Evolutionary conservation across 345 rosid species (phyloP).

Genomic region (Excoecaria agallocha): DNA sequence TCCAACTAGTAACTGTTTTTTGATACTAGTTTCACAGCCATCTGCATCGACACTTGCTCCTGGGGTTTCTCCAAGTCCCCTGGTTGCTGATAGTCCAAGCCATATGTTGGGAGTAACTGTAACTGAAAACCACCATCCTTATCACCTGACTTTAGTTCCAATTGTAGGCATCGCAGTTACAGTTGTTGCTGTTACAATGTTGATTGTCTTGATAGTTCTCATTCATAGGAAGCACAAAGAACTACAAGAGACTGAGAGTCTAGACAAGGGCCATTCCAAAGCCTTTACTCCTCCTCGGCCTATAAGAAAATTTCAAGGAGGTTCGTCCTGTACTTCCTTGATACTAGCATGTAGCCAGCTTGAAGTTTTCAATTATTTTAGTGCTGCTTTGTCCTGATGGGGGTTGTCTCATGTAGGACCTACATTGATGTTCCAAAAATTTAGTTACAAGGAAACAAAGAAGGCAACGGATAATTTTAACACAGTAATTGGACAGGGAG

Average conservation of each 20-base stretch:
- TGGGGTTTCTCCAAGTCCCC: constrained; percentile 54
- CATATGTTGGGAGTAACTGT: constrained; percentile 40
- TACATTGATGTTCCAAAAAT: constrained; percentile 60
- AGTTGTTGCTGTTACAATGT: constrained; percentile 51
- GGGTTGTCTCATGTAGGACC: constrained; percentile 46
- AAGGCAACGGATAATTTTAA: constrained; percentile 76
- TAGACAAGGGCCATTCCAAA: constrained; percentile 46
- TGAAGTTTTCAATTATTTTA: not conserved
- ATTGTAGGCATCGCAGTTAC: constrained; percentile 69
- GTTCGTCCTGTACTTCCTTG: constrained; percentile 30
- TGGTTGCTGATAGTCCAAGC: constrained; percentile 66
- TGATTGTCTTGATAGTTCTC: constrained; percentile 61
- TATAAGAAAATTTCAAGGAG: constrained; percentile 62
- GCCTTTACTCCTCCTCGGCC: constrained; percentile 48
- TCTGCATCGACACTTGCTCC: constrained; percentile 49
- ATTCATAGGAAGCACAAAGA: constrained; percentile 65
- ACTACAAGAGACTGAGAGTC: constrained; percentile 48
- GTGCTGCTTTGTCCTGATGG: not conserved
- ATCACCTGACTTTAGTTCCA: constrained; percentile 63
- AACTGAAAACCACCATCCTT: constrained; percentile 47
- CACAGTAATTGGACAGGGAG: constrained; percentile 75
- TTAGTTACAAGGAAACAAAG: constrained; percentile 74
- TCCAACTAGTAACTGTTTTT: not conserved
- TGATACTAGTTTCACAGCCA: constrained; percentile 41
- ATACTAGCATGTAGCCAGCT: not conserved